Evolutionary conservation across 1,139 yeast species (phyloP).

Genomic region (Kurtzmaniella natalensis): DNA sequence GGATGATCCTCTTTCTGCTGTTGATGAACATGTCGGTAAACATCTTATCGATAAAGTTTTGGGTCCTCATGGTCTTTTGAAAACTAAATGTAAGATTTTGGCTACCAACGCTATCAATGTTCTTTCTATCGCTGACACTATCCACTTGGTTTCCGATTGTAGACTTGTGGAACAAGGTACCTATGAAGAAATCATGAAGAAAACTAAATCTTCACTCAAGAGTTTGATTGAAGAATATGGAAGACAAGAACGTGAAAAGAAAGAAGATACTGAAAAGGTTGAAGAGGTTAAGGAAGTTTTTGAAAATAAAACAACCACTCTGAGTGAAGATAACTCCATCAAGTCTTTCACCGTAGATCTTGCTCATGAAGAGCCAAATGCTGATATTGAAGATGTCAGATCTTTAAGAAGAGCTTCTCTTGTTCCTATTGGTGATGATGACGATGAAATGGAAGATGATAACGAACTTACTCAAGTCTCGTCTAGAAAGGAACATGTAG

Average conservation of each 20-base stretch:
- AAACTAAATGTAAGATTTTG: conserved; percentile 70
- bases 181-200: conserved; percentile 53
- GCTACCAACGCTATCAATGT: conserved; percentile 91
- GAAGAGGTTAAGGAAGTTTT: conserved; percentile 8
- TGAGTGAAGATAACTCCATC: conserved; percentile 6
- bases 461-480: conserved; percentile 33
- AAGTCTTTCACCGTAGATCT: conserved; percentile 13
- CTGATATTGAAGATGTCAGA: conserved; percentile 15
- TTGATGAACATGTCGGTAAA: conserved; percentile 90
- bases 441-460: conserved; percentile 9
- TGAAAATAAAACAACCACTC: neutral
- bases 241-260: conserved; percentile 32
- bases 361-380: conserved; percentile 4
- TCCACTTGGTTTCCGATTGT: conserved; percentile 74
- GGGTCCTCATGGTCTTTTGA: conserved; percentile 77
- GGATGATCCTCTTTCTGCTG: conserved; percentile 69
- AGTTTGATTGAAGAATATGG: conserved; percentile 76
- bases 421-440: conserved; percentile 41
- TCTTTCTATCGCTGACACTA: conserved; percentile 68
- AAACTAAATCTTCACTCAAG: conserved; percentile 50
- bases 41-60: conserved; percentile 76
- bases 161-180: conserved; percentile 75
- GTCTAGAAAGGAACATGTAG: conserved; percentile 67
- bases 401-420: conserved; percentile 67
- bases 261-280: conserved; percentile 10